Evolutionary conservation across 139 green algal species (phyloP), one percentile per base, ranked within the genome.

Genomic region (Medakamo hakoo): DNA sequence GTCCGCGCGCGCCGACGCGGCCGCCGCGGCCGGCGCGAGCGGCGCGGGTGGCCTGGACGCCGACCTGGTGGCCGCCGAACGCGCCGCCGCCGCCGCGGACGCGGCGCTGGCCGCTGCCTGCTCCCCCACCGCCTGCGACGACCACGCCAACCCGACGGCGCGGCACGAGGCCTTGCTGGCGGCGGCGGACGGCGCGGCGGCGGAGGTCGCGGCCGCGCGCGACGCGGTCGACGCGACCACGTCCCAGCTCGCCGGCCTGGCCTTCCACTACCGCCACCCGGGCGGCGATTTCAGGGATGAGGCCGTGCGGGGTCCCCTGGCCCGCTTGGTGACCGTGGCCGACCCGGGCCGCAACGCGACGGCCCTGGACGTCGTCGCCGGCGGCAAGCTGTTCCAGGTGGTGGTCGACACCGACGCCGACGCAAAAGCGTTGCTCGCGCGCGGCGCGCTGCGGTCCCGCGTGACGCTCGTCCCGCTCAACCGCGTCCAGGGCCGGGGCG

Each of bases 391-490:
- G 55, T 90, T 89, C 75, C 85, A 99, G 69, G 86, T 95, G n/a
- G 78, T 87, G 20, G 79, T 88, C 23, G 83, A 89, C 57, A 71
- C n/a, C 24, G 73, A 78, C 55, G 24, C 61, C n/a, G 96, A 86
- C 0, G 92, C 81, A 63, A 95, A 96, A 73, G 73, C 82, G 57
- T 77, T 99, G 52, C 77, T 99, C 59, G 74, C 85, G 24, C 76
- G 80, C 19, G 90, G 88, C 2, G 64, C 82, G 63, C 82, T 98
- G 24, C 68, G 71, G 16, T 81, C 86, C 60, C 78, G 90, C 9
- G 88, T 96, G 21, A 99, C 93, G 30, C 87, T 99, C 77, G 92
- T 99, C 58, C 93, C 93, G 0, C 82, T 99, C 18, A 92, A 97
- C 85, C 95, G 40, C 40, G 64, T 73, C 5, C 68, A 29, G 26